A percentile compares a stretch with the other conserved stretches of the same genome.
Conservation (phyloP, 1,284 basidiomycete species). For the Cystobasidium slooffiae region DNA sequence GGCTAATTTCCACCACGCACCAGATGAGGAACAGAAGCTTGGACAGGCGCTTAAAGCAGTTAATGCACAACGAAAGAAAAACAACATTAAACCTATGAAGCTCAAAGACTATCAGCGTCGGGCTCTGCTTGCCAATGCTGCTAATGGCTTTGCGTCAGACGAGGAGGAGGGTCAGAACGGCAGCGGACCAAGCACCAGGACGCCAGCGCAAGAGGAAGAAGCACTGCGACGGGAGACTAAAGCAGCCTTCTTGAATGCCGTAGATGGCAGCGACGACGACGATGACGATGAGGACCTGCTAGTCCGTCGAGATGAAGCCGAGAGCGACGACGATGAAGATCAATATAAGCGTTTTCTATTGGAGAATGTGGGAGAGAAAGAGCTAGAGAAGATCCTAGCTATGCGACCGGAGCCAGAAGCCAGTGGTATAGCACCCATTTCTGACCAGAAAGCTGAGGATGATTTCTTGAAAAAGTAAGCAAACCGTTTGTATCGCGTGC, state of each 20-base stretch:
- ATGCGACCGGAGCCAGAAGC: slow-evolving; percentile 22
- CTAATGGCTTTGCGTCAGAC: slow-evolving; percentile 44
- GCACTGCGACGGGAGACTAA: slow-evolving; percentile 80
- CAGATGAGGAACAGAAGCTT: slow-evolving; percentile 54
- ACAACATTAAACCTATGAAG: slow-evolving; percentile 57
- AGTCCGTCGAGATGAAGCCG: slow-evolving; percentile 74
- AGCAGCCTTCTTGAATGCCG: slow-evolving; percentile 70
- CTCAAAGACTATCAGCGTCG: slow-evolving; percentile 60
- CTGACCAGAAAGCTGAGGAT: slow-evolving; percentile 14
- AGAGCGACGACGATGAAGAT: slow-evolving; percentile 70
- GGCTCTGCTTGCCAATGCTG: slow-evolving; percentile 55
- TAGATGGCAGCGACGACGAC: slow-evolving; percentile 60
- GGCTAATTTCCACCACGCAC: not conserved
- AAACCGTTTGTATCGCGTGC: not conserved
- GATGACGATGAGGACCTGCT: slow-evolving; percentile 62
- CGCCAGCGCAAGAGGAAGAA: slow-evolving; percentile 79
- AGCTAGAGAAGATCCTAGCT: slow-evolving; percentile 59
- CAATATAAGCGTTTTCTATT: slow-evolving; percentile 81
- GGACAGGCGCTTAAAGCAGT: slow-evolving; percentile 53
- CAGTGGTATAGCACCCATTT: not conserved
- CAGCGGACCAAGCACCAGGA: slow-evolving; percentile 59
- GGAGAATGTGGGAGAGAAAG: slow-evolving; percentile 74
- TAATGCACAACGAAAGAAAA: slow-evolving; percentile 56
- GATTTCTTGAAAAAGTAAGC: slow-evolving; percentile 48
- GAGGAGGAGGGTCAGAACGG: slow-evolving; percentile 26